Evolutionary conservation across 192 early-diverging fungal genomes (phyloP).

Genomic region (Anaeromyces robustus): DNA sequence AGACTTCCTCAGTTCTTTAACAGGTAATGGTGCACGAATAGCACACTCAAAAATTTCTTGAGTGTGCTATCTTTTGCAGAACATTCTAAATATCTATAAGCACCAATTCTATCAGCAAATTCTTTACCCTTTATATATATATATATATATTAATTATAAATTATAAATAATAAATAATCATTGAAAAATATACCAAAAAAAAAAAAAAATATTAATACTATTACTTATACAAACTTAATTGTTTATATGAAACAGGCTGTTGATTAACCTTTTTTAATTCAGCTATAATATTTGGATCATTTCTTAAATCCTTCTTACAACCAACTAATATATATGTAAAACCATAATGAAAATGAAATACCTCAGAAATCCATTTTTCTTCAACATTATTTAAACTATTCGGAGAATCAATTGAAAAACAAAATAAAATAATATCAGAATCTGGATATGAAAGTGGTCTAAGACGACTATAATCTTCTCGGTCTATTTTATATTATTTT

Average conservation of each 20-base stretch:
- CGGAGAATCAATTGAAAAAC: constrained; percentile 73
- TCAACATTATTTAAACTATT: constrained; percentile 67
- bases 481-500: constrained; percentile 25
- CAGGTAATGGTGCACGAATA: constrained; percentile 57
- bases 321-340: constrained; percentile 74
- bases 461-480: constrained; percentile 92
- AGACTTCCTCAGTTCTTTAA: no score
- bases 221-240: constrained; percentile 28
- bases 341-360: constrained; percentile 65
- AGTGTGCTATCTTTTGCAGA: constrained; percentile 58
- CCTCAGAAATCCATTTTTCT: constrained; percentile 73
- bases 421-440: constrained; percentile 82
- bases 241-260: constrained; percentile 52
- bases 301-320: constrained; percentile 78
- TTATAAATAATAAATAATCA: neutral
- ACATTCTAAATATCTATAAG: constrained; percentile 80
- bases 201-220: no score
- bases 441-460: constrained; percentile 83
- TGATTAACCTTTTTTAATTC: constrained; percentile 58
- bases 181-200: no score
- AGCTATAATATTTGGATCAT: constrained; percentile 58
- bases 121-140: constrained; percentile 39
- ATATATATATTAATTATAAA: neutral
- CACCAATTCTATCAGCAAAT: constrained; percentile 71
- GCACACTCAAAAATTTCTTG: constrained; percentile 73